phyloP scores from a whole-genome alignment of 352 stramenopile species.

The Phytophthora parvispora region DNA sequence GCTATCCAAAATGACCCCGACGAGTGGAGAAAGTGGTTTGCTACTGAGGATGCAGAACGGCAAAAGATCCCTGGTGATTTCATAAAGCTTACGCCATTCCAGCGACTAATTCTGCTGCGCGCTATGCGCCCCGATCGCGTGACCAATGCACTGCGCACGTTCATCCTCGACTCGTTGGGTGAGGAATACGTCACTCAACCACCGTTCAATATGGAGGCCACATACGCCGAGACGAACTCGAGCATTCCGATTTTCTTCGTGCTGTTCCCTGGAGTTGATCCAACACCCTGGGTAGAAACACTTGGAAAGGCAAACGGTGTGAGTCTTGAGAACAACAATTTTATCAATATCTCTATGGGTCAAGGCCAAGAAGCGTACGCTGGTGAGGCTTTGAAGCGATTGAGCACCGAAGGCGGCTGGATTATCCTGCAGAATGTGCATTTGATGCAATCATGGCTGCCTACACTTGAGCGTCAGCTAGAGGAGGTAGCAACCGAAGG shows the following conservation, averaged over 20 bases:
- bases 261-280: constrained; percentile 96
- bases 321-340: constrained; percentile 94
- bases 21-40: constrained; percentile 98
- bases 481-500: constrained; percentile 91
- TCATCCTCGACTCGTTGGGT: constrained; percentile 91
- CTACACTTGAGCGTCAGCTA: constrained; percentile 93
- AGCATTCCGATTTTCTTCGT: constrained; percentile 97
- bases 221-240: constrained; percentile 93
- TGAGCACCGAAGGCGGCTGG: constrained; percentile 94
- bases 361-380: constrained; percentile 95
- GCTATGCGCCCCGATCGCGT: constrained; percentile 96
- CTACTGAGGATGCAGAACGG: constrained; percentile 95
- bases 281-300: constrained; percentile 96
- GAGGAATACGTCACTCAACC: constrained; percentile 94
- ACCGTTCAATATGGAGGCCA: constrained; percentile 93
- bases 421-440: constrained; percentile 98
- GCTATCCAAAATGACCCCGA: constrained; percentile 98
- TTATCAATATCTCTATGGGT: constrained; percentile 97
- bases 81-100: constrained; percentile 81
- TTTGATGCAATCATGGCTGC: constrained; percentile 97
- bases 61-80: constrained; percentile 96
- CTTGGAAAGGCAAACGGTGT: constrained; percentile 91
- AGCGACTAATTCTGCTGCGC: constrained; percentile 92
- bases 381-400: constrained; percentile 91
- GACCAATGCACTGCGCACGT: constrained; percentile 94